phyloP scores from a whole-genome alignment of 495 filamentous ascomycete species.

The Penicillium diatomitis region DNA sequence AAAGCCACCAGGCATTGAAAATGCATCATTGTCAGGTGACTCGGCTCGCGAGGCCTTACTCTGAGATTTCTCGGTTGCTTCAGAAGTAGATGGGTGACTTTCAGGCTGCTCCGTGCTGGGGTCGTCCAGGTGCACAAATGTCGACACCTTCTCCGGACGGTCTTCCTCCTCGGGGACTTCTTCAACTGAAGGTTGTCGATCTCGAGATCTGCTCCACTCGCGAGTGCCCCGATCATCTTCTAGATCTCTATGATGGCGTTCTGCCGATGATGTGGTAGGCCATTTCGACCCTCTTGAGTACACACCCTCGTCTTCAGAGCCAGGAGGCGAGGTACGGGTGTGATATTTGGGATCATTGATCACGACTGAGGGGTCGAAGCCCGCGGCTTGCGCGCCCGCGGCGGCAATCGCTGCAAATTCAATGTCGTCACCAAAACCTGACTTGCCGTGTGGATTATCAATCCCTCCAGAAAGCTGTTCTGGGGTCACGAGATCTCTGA shows the following conservation, averaged over 20 bases:
- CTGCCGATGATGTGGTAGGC: conserved; percentile 27
- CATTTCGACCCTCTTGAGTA: conserved; percentile 41
- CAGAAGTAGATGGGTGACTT: conserved; percentile 19
- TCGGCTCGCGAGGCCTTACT: conserved; percentile 6
- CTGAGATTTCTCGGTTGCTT: conserved; percentile 22
- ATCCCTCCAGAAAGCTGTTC: conserved; percentile 4
- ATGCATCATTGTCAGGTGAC: conserved; percentile 18
- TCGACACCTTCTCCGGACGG: conserved; percentile 16
- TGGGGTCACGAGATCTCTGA: conserved; percentile 12
- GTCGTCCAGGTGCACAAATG: conserved; percentile 1
- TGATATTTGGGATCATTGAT: conserved; percentile 56
- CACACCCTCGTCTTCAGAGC: conserved; percentile 38
- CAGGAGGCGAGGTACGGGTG: conserved; percentile 54
- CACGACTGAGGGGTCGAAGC: conserved; percentile 64
- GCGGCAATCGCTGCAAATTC: conserved; percentile 64
- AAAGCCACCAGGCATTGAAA: conserved; percentile 37
- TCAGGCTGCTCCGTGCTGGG: conserved; percentile 1
- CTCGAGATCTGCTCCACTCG: conserved; percentile 7
- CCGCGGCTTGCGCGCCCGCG: conserved; percentile 55
- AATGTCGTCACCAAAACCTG: conserved; percentile 42
- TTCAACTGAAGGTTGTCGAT: conserved; percentile 1
- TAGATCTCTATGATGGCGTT: conserved; percentile 19
- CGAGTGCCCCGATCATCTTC: conserved; percentile 25
- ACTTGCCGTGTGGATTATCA: conserved; percentile 6
- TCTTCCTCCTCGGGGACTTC: conserved; percentile 14